Evolutionary conservation across 208 protist species (phyloP).

Genomic region (Acanthamoeba sp.): DNA sequence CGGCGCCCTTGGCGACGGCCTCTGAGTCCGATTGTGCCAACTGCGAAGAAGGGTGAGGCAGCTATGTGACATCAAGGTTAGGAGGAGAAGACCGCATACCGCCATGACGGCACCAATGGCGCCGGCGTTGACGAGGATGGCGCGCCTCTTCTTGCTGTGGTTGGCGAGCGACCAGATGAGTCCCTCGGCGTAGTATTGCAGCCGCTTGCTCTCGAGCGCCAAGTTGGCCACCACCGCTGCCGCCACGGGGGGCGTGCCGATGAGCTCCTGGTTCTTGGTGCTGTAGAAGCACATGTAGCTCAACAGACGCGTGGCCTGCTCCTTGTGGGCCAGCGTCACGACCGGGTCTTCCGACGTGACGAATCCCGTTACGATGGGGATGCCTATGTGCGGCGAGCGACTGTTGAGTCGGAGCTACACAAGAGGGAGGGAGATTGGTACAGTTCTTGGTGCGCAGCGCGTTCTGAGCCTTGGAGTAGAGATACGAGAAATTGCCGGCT

Average conservation of each 20-base stretch:
- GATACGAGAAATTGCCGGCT: neutral
- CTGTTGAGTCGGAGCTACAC: too few species aligned
- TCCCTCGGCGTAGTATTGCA: conserved; percentile 11
- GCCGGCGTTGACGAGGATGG: conserved; percentile 1
- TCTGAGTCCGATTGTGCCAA: neutral
- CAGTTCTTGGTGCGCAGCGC: neutral
- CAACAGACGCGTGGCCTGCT: conserved; percentile 5
- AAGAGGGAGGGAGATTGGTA: neutral
- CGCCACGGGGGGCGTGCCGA: neutral
- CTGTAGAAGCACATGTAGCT: conserved; percentile 41
- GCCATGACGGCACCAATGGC: neutral
- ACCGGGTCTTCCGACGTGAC: neutral
- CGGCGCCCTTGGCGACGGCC: conserved; percentile 14
- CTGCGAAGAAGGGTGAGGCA: neutral
- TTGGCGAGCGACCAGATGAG: conserved; percentile 4
- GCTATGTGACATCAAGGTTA: too few species aligned
- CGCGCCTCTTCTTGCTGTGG: conserved; percentile 16
- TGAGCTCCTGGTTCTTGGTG: conserved; percentile 15
- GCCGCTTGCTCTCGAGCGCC: neutral
- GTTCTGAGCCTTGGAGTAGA: neutral
- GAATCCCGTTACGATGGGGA: neutral
- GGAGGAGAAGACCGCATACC: neutral
- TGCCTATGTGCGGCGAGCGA: too few species aligned
- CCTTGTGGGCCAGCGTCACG: neutral
- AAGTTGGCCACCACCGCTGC: neutral